Evolutionary conservation across 495 filamentous ascomycete genomes (phyloP), one percentile per base, ranked within the genome.

Genomic region (Apodospora peruviana): DNA sequence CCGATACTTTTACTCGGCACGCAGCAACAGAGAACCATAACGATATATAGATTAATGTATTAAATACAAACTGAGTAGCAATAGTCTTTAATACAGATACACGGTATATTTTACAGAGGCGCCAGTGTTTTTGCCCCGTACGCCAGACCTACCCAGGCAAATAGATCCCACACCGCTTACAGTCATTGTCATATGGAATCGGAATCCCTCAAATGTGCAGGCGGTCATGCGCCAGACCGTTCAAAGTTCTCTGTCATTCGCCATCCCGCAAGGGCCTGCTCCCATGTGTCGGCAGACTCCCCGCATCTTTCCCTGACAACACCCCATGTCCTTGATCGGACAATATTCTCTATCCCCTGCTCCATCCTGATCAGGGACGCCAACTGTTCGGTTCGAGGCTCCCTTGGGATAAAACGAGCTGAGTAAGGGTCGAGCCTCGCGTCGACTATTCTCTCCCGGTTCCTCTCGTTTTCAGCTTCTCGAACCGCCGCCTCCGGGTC

Each of bases 341-440:
- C 82, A 36, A 97, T 96, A 29, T 81, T 79, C 65, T 98, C 93
- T 18, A 98, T 87, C 14, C 79, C 81, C 53, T 85, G 77, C 70
- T 98, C 91, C 65, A 88, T 90, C 52, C 91, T 79, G 25, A 97
- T 66, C 39, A 95, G 51, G 25, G 68, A 76, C 10, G 90, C 90
- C 40, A 98, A 62, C 35, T 78, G 79, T 68, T 98, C 88, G 1
- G 91, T 94, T 48, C 91, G 75, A 38, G 87, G 76, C 66, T 97
- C 90, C 38, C 78, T 73, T 0, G 91, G 90, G 51, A 90, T 91
- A 59, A 85, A 95, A 22, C 91, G 75, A 19, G 73, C 88, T 17
- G 85, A 90, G 58, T 98, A 98, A 16, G 93, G 93, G 68, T 98
- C 93, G 47, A 97, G 66, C 49, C 93, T 73, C 65, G 96, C 93